Base-by-base conservation (phyloP, 352 stramenopile species). In the Thalassiosira livingstoniorum region DNA sequence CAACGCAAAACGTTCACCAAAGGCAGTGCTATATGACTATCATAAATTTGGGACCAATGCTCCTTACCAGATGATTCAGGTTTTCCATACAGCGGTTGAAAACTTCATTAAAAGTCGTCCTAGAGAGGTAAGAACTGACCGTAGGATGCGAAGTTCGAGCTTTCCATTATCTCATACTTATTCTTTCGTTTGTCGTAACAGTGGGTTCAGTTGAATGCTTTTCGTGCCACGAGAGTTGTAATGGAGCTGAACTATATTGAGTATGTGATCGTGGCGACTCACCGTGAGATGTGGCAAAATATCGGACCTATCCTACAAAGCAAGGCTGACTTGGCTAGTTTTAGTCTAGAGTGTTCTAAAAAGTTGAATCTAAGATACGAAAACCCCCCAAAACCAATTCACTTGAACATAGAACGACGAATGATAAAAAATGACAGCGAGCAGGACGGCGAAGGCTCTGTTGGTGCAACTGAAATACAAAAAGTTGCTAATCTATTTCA, bases 161-260 rank as follows among this genome's bases (percentile, higher is more conserved):
- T 4, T 63, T 51, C 45, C 47, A 4, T 51, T 54, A 53, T 66
- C 29, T 27, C 61, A 23, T 32, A 42, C 54, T 71, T n/a, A n/a
- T 35, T 60, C 31, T 43, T 23, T 31, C 21, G 31, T 51, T 27
- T 57, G 11, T 2, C 21, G 27, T 32, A 69, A 21, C 45, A 79
- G 72, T 86, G 71, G 68, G 69, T 65, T 32, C 61, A 77, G 68
- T 60, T 91, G 13, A 71, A 75, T 76, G 87, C 64, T 32, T 90
- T 94, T 57, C 76, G 87, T 29, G 70, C 87, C 18, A 88, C 69
- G 5, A 43, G 77, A 18, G 79, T 94, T 2, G 79, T 87, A 53
- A 86, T 89, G 62, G 87, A 93, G 57, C 45, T 88, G 0, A 89
- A 89, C 29, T 94, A 85, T 68, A 82, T 93, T 67, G 86, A 88